phyloP scores from a whole-genome alignment of 768 basidiomycete species.

The Rhizopogon vulgaris region DNA sequence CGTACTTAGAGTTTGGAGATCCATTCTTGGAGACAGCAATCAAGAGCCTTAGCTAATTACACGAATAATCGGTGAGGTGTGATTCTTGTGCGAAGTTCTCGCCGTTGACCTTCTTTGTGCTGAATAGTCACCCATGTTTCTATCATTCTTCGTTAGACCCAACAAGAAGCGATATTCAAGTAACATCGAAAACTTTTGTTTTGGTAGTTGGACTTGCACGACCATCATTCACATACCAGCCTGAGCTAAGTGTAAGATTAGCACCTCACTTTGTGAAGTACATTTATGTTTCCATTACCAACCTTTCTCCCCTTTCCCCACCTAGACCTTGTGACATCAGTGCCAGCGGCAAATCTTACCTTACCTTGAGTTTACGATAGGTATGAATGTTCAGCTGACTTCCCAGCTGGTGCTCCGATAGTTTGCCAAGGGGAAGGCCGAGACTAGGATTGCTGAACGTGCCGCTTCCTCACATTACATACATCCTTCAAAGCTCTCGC shows the following conservation, averaged over 20 bases:
- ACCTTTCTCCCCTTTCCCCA: background rate
- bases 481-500: conserved; percentile 20
- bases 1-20: conserved; percentile 21
- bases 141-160: background rate
- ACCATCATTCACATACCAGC: background rate
- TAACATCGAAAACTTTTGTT: background rate
- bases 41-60: conserved; percentile 20
- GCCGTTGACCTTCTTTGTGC: background rate
- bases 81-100: background rate
- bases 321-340: background rate
- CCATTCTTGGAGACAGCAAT: conserved; percentile 39
- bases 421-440: no score
- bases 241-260: background rate
- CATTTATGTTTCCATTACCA: background rate
- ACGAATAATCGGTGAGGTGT: conserved; percentile 8
- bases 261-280: background rate
- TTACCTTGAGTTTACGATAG: no score
- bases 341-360: background rate
- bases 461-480: background rate
- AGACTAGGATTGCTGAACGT: no score
- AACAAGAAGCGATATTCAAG: background rate
- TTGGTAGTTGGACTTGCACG: background rate
- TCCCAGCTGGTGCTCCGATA: background rate
- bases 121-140: background rate
- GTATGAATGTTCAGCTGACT: conserved; percentile 1